Percentiles rank a stretch among this genome's conserved stretches.
phyloP scores from a whole-genome alignment of 257 asterid species.

The Ballota nigra region DNA sequence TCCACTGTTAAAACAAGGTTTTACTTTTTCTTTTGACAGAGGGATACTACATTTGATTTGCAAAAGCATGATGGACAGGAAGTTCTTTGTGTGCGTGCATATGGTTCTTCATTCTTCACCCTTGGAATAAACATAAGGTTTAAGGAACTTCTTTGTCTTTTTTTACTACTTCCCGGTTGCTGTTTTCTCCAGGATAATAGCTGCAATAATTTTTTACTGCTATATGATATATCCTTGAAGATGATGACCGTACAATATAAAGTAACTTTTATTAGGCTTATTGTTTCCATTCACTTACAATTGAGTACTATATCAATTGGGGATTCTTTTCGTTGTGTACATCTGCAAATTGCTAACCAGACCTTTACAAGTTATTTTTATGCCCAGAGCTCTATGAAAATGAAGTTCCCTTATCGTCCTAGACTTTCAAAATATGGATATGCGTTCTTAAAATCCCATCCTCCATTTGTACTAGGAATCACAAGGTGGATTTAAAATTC shows the following conservation, averaged over 20 bases:
- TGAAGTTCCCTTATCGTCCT: not conserved
- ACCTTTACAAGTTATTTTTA: not conserved
- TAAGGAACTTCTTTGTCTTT: conserved; percentile 6
- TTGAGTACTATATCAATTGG: not conserved
- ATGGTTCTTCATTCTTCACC: conserved; percentile 87
- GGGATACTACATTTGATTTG: conserved; percentile 37
- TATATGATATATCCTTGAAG: conserved; percentile 6
- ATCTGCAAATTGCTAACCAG: conserved; percentile 1
- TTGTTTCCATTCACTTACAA: not conserved
- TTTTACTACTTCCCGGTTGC: conserved; percentile 8
- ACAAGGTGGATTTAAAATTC: not conserved
- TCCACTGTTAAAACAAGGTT: conserved; percentile 3
- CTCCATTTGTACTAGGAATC: not conserved
- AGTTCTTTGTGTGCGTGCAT: conserved; percentile 86
- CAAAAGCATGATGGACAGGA: conserved; percentile 70
- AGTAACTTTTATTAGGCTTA: not conserved
- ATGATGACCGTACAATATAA: not conserved
- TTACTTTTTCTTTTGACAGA: conserved; percentile 37
- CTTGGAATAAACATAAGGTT: conserved; percentile 97
- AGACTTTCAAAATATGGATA: not conserved
- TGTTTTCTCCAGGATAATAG: conserved; percentile 11
- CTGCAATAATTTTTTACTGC: conserved; percentile 1
- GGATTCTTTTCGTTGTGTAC: not conserved
- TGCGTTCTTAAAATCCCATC: not conserved
- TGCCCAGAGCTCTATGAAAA: not conserved